Evolutionary conservation across 1,284 basidiomycete genomes (phyloP).

Genomic region (Cutaneotrichosporon sp.): DNA sequence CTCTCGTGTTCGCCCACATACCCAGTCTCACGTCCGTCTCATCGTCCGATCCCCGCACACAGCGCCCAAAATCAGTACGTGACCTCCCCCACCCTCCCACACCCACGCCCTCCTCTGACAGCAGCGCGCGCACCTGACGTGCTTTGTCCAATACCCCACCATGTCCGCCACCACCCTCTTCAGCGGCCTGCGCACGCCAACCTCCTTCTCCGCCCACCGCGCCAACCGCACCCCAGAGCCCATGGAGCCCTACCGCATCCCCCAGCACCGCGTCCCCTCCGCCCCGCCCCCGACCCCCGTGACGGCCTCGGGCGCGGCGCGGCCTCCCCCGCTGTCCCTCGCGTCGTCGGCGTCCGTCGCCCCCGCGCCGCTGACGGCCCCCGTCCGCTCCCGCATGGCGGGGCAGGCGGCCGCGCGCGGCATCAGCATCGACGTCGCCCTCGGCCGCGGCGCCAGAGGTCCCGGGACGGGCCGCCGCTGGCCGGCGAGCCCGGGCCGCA

Average conservation of each 20-base stretch:
- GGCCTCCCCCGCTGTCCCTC: conserved; percentile 6
- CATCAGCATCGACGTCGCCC: conserved; percentile 31
- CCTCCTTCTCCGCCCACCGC: neutral
- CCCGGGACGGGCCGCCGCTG: neutral
- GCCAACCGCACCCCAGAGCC: neutral
- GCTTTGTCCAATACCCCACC: neutral
- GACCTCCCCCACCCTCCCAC: neutral
- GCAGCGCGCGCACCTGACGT: neutral
- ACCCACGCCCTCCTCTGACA: conserved; percentile 1
- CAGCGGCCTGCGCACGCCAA: neutral
- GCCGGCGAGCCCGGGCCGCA: conserved; percentile 9
- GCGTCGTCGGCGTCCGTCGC: neutral
- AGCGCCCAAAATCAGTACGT: neutral
- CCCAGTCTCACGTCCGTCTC: neutral
- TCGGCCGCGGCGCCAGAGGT: conserved; percentile 11
- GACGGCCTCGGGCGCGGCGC: neutral
- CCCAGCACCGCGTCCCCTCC: conserved; percentile 16
- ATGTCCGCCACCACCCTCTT: neutral
- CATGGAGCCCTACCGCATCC: conserved; percentile 21
- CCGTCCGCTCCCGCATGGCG: conserved; percentile 24
- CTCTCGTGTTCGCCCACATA: neutral
- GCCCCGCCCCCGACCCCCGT: conserved; percentile 11
- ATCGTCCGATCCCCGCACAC: neutral
- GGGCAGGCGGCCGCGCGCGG: conserved; percentile 31
- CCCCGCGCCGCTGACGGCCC: conserved; percentile 9